Evolutionary conservation across 2,329 filamentous ascomycete genomes (phyloP).

Genomic region (Penicillium sp.): DNA sequence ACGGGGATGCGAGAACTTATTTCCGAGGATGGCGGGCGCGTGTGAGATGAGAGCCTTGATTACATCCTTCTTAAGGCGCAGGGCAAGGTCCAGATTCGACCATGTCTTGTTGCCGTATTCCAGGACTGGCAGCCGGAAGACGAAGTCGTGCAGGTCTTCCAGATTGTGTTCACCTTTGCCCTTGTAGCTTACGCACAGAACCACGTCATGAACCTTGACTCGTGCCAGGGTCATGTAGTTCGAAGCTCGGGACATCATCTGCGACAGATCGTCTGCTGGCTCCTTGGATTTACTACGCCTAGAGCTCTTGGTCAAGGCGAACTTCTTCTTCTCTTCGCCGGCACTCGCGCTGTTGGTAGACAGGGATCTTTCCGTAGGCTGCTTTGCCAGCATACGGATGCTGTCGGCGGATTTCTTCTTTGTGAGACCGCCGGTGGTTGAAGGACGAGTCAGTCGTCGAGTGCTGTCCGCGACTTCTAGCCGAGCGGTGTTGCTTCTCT

Average conservation of each 20-base stretch:
- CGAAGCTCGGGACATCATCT: constrained; percentile 92
- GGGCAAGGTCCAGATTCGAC: constrained; percentile 91
- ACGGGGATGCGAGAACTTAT: constrained; percentile 88
- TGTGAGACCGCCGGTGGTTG: constrained; percentile 28
- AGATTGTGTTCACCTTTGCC: constrained; percentile 92
- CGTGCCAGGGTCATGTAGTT: constrained; percentile 97
- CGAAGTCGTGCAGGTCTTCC: constrained; percentile 94
- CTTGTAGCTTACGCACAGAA: constrained; percentile 93
- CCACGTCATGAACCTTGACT: constrained; percentile 90
- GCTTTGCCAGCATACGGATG: constrained; percentile 34
- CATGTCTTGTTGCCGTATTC: constrained; percentile 99
- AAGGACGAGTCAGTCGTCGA: constrained; percentile 28
- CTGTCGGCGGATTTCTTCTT: constrained; percentile 44
- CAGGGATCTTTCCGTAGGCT: constrained; percentile 37
- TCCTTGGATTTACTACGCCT: constrained; percentile 56
- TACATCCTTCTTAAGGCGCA: constrained; percentile 90
- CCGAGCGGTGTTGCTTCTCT: constrained; percentile 24
- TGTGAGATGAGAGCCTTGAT: constrained; percentile 92
- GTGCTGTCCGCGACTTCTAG: constrained; percentile 20
- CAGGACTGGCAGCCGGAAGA: constrained; percentile 88
- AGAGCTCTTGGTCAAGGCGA: constrained; percentile 42
- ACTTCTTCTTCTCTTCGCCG: constrained; percentile 49
- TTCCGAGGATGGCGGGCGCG: constrained; percentile 91
- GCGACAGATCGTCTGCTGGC: constrained; percentile 80
- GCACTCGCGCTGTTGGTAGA: constrained; percentile 26